Base-by-base conservation (phyloP, 306 rosid species). In the Begonia loranthoides region DNA sequence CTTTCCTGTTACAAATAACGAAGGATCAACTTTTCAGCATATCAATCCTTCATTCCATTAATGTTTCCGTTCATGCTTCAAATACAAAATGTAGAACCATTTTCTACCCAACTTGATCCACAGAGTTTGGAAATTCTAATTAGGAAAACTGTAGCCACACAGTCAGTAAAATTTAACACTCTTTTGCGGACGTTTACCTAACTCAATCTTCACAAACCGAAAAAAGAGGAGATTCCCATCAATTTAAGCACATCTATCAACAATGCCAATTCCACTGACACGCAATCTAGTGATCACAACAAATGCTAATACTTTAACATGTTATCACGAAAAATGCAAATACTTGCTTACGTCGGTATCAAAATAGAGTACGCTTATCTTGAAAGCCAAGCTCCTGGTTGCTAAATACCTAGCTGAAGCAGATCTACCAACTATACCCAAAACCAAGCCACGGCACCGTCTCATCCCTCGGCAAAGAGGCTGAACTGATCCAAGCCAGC, bases 381-480 rank as follows among this genome's bases (percentile, higher is more conserved):
- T 92, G 75, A 92, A 92, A 9, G 99, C 99, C 75, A 92, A 71
- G 82, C 99, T 92, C 52, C 99, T 67, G 14, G 88, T 74, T 16
- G 96, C 99, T 73, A 92, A 67, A 57, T 90, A 79, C 76, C 87
- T 68, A 40, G 96, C 94, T 16, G 99, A 83, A 12, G 94, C 90
- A 73, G 96, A 92, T 70, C 94, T 82, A 28, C 99, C 99, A 2
- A 92, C 68, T 45, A 92, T 92, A 54, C 99, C 96, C 57, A 92
- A 65, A 15, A 82, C 99, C 69, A 92, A 64, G 4, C 99, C 99
- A 9, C 99, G 90, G 56, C 99, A 92, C 21, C 99, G 80, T 49
- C 99, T 72, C 99, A 92, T 92, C 46, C 99, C 99, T 0, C 96
- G 88, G 67, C 94, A 92, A 54, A 92, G 84, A 6, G 96, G 99